A percentile compares a stretch with the other conserved stretches of the same genome.
Evolutionary conservation across 1,284 basidiomycete species (phyloP).

Genomic region (Cutaneotrichosporon mucoides): DNA sequence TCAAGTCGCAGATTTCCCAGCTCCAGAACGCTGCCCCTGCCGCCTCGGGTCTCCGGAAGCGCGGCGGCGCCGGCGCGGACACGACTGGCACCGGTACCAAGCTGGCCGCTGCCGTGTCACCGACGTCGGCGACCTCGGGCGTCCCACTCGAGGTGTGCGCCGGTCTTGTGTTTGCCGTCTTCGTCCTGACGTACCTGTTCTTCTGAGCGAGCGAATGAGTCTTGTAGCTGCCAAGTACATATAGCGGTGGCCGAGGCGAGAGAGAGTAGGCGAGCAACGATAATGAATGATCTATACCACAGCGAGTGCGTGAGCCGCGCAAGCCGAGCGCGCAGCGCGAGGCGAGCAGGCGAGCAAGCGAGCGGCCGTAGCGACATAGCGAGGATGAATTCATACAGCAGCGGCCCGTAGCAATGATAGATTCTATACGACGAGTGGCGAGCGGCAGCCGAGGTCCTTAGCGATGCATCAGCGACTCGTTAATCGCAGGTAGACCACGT

Average conservation of each 20-base stretch:
- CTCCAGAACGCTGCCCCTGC: slow-evolving; percentile 25
- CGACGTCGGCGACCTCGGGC: slow-evolving; percentile 29
- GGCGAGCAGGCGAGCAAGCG: too few relatives aligned
- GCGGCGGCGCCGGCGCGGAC: slow-evolving; percentile 30
- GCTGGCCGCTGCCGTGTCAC: slow-evolving; percentile 25
- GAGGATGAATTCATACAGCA: too few relatives aligned
- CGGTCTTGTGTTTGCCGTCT: slow-evolving; percentile 54
- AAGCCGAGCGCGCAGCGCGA: too few relatives aligned
- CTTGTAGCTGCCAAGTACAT: slow-evolving; percentile 3
- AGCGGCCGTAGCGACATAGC: too few relatives aligned
- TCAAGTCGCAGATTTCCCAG: slow-evolving; percentile 37
- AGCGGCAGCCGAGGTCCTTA: too few relatives aligned
- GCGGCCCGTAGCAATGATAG: too few relatives aligned
- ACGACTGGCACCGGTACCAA: slow-evolving; percentile 29
- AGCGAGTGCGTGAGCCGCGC: too few relatives aligned
- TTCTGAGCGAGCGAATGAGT: slow-evolving; percentile 46
- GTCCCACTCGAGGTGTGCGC: slow-evolving; percentile 56
- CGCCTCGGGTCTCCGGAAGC: slow-evolving; percentile 43
- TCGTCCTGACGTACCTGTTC: slow-evolving; percentile 56
- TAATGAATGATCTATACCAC: too few relatives aligned
- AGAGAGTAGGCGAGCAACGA: too few relatives aligned
- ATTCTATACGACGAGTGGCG: too few relatives aligned
- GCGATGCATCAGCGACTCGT: too few relatives aligned
- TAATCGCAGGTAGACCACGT: too few relatives aligned
- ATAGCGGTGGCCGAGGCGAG: slow-evolving; percentile 26